These are phyloP conservation scores for Escovopsis sp. DNA, from an alignment of 2,329 filamentous ascomycete species.

Conservation along the genomic window DNA sequence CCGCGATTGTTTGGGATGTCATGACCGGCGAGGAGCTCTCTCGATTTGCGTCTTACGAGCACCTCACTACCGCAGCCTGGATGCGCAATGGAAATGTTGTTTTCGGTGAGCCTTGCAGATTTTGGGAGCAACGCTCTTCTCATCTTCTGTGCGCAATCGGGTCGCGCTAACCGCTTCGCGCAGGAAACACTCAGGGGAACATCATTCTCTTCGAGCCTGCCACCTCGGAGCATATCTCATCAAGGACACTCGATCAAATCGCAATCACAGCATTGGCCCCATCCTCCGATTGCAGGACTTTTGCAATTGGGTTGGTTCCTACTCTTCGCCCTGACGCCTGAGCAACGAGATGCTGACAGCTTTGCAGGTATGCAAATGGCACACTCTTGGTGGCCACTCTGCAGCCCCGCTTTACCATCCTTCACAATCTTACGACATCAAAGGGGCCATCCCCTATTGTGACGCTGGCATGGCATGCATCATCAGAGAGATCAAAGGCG, in stretches of 20 bases:
- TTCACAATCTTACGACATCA: conserved; percentile 81
- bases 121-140: no score
- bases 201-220: conserved; percentile 89
- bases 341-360: background rate
- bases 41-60: conserved; percentile 83
- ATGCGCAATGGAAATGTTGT: conserved; percentile 96
- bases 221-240: conserved; percentile 86
- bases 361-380: conserved; percentile 81
- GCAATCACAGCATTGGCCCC: conserved; percentile 90
- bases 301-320: conserved; percentile 66
- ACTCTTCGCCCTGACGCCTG: no score
- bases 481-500: conserved; percentile 87
- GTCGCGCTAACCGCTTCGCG: conserved; percentile 8
- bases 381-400: conserved; percentile 81
- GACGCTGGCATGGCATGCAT: conserved; percentile 86
- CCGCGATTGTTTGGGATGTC: conserved; percentile 92
- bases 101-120: conserved; percentile 53
- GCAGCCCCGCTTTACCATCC: conserved; percentile 81
- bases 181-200: conserved; percentile 84
- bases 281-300: conserved; percentile 77
- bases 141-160: no score
- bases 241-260: conserved; percentile 80
- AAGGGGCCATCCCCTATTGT: conserved; percentile 76
- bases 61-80: conserved; percentile 74
- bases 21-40: conserved; percentile 82